Evolutionary conservation across 371 early-diverging fungal genomes (phyloP).

Genomic region (Batrachochytrium dendrobatidis): DNA sequence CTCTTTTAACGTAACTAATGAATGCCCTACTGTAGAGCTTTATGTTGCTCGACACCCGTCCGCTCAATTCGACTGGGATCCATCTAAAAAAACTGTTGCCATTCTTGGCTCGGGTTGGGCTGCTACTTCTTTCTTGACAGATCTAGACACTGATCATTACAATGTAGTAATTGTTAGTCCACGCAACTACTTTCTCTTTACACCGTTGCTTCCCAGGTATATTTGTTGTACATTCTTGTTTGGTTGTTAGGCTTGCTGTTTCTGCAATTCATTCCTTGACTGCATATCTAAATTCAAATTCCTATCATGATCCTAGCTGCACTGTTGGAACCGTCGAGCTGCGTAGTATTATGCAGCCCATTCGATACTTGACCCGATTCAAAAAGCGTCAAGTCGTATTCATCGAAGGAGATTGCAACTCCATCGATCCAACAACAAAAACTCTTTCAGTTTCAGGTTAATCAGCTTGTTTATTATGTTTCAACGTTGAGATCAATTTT

Average conservation of each 20-base stretch:
- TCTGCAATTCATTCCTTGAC: background rate
- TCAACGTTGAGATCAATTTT: background rate
- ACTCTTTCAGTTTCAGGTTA: slow-evolving; percentile 56
- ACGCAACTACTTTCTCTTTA: slow-evolving; percentile 89
- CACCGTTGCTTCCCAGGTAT: slow-evolving; percentile 74
- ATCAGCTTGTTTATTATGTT: background rate
- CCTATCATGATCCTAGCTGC: slow-evolving; percentile 37
- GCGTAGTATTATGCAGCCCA: slow-evolving; percentile 78
- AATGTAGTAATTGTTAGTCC: slow-evolving; percentile 77
- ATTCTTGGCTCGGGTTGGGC: slow-evolving; percentile 86
- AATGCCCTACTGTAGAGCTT: no score
- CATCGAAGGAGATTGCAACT: slow-evolving; percentile 78
- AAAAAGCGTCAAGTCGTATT: slow-evolving; percentile 76
- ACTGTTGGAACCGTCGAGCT: slow-evolving; percentile 82
- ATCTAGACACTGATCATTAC: slow-evolving; percentile 65
- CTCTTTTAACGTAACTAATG: no score
- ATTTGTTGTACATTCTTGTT: background rate
- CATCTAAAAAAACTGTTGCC: slow-evolving; percentile 66
- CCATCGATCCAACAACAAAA: slow-evolving; percentile 71
- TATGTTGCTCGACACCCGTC: slow-evolving; percentile 50
- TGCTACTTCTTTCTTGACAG: slow-evolving; percentile 70
- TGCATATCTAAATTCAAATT: no score
- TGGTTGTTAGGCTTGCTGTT: background rate
- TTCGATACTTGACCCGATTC: slow-evolving; percentile 77
- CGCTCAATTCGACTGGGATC: slow-evolving; percentile 61